Evolutionary conservation across 768 basidiomycete species (phyloP), one percentile per base, ranked within the genome.

Genomic region (Kwoniella newhampshirensis): DNA sequence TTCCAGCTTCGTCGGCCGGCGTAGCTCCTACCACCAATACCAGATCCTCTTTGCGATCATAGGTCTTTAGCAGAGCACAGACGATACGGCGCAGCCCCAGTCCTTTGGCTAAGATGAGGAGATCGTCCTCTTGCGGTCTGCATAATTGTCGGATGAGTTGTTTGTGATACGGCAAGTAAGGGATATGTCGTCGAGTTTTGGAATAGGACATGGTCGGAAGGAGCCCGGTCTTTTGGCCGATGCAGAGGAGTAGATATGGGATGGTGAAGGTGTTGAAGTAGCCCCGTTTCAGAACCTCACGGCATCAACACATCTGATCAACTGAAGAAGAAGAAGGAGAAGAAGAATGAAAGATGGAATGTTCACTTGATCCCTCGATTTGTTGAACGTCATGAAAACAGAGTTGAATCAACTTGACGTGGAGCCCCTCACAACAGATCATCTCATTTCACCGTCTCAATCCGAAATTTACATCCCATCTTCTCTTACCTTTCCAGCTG

Each of bases 11-110:
- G 73, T 97, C 96, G 63, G 92, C 89, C 8, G 85, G 82, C 0
- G 85, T 68, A 1, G 77, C 74, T 44, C 77, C 90, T 87, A 97
- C 85, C 20, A 99, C 79, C 8, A 98, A 77, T 41, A 98, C 82
- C 15, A 96, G 82, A 69, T 83, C 92, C 58, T 85, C 83, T 30
- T 89, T 85, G 20, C 87, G 83, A 79, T 92, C 89, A 72, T 94
- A 98, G 37, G 94, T 89, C 78, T 93, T 88, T 79, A 98, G 81
- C 37, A 98, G 82, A 0, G 86, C 88, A 78, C 89, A 91, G 41
- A 91, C 73, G 50, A 96, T 81, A 30, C 75, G 81, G 12, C 93
- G 83, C 59, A 98, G 79, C 0, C 96, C 96, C 1, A 99, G 82
- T 0, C 96, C 96, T 28, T 93, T 87, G 0, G 90, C 93, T 28